Evolutionary conservation across 2,329 filamentous ascomycete genomes (phyloP), one percentile per base, ranked within the genome.

Genomic region (Colletotrichum limetticola): DNA sequence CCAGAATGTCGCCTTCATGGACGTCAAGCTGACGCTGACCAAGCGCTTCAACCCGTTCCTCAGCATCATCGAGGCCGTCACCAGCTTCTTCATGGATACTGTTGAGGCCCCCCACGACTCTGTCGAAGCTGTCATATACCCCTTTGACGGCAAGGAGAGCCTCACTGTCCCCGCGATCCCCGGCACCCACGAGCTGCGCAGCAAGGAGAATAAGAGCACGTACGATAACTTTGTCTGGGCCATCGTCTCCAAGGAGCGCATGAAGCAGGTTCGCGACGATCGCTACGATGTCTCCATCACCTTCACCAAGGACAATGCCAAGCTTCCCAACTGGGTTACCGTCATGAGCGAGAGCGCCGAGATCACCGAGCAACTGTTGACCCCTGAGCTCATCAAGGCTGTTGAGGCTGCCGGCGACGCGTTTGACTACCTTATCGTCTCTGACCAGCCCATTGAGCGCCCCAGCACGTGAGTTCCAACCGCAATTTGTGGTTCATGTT

Each of bases 311-410:
- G 97, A 99, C 79, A 91, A 95, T 84, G 81, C 93, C 68, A 98
- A 97, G 87, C 91, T 99, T 42, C 96, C 97, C 42, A 85, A 89
- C 75, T 99, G 95, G 95, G 88, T 93, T 68, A 98, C 95, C 14
- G 91, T 98, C 80, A 98, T 99, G 97, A 97, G 92, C 80, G 97
- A 99, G 88, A 98, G 92, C 83, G 95, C 95, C 71, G 97, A 98
- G 85, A 92, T 99, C 78, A 98, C 95, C 14, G 94, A 98, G 58
- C 87, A 91, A 7, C 86, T 99, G 76, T 89, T 99, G 63, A 98
- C 95, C 4, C 89, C 93, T n/a, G 96, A 98, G 78, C 88, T 99
- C 49, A 89, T 95, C 82, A 90, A 93, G 79, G 95, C 94, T 19
- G 87, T 97, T 76, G 89, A 93, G 78, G 85, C 92, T 65, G 94